A percentile compares a stretch with the other conserved stretches of the same genome.
phyloP scores from a whole-genome alignment of 2,329 filamentous ascomycete genomes.

The Fusarium decemcellulare region DNA sequence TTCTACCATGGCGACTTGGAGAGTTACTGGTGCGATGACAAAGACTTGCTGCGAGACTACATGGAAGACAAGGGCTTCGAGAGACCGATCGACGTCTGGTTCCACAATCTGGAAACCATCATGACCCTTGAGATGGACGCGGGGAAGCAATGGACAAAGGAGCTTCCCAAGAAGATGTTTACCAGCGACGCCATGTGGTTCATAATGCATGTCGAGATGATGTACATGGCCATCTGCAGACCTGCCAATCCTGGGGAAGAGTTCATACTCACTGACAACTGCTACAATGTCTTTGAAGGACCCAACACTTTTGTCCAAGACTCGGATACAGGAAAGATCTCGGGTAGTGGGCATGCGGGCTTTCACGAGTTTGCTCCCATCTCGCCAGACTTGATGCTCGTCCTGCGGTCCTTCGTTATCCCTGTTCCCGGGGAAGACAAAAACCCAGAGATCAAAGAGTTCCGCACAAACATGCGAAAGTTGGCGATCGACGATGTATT shows the following conservation, averaged over 20 bases:
- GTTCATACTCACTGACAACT: constrained; percentile 42
- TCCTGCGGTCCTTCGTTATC: constrained; percentile 39
- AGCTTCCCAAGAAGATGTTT: constrained; percentile 42
- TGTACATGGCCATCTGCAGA: constrained; percentile 49
- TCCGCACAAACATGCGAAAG: not conserved
- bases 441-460: not conserved
- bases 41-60: constrained; percentile 35
- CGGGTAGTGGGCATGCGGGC: constrained; percentile 1
- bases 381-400: constrained; percentile 47
- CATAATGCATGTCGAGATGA: constrained; percentile 33
- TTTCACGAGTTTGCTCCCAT: constrained; percentile 51
- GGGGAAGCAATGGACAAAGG: constrained; percentile 31
- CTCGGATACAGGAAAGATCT: constrained; percentile 25
- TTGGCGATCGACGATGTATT: fast-evolving
- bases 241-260: constrained; percentile 37
- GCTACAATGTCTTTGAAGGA: constrained; percentile 48
- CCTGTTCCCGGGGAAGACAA: constrained; percentile 42
- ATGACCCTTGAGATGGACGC: constrained; percentile 48
- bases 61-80: constrained; percentile 42
- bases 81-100: constrained; percentile 48
- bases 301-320: constrained; percentile 34
- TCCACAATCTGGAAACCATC: constrained; percentile 45
- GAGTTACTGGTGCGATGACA: constrained; percentile 50
- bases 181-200: constrained; percentile 44
- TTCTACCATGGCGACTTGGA: constrained; percentile 52